Evolutionary conservation across 2,329 filamentous ascomycete genomes (phyloP).

Genomic region (Macrophomina pseudophaseolina): DNA sequence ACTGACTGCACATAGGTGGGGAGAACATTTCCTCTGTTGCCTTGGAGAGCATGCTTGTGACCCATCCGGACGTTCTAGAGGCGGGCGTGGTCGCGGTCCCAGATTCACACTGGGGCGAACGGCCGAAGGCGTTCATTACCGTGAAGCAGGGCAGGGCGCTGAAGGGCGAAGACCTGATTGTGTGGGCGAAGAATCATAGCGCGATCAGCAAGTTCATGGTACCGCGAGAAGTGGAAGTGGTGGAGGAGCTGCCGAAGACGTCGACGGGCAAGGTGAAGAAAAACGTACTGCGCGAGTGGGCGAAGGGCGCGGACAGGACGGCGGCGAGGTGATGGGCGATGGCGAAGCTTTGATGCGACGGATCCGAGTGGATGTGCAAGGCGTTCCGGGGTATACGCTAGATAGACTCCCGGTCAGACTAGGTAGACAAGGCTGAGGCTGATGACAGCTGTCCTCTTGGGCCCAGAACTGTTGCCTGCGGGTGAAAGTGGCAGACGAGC

Average conservation of each 20-base stretch:
- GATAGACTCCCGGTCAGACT: constrained; percentile 21
- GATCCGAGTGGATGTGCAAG: constrained; percentile 16
- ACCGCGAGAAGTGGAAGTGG: constrained; percentile 72
- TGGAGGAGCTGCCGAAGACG: constrained; percentile 92
- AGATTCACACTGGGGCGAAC: constrained; percentile 91
- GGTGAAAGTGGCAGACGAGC: not conserved
- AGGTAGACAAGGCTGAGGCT: constrained; percentile 24
- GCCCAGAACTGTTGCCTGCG: constrained; percentile 5
- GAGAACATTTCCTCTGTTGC: constrained; percentile 97
- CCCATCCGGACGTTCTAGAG: constrained; percentile 88
- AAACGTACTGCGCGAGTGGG: constrained; percentile 89
- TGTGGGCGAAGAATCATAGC: constrained; percentile 83
- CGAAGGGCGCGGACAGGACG: constrained; percentile 55
- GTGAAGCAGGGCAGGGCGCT: constrained; percentile 69
- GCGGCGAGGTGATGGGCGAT: constrained; percentile 18
- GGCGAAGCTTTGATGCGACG: constrained; percentile 21
- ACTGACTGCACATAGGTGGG: constrained; percentile 64
- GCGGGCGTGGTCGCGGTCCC: constrained; percentile 86
- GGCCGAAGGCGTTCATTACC: constrained; percentile 93
- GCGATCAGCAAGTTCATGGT: constrained; percentile 92
- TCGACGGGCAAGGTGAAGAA: constrained; percentile 97
- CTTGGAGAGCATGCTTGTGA: constrained; percentile 84
- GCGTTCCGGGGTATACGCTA: constrained; percentile 21
- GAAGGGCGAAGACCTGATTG: constrained; percentile 71
- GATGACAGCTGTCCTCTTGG: constrained; percentile 18